Conservation (phyloP, 371 early-diverging fungal species). For the Mucor circinelloides region DNA sequence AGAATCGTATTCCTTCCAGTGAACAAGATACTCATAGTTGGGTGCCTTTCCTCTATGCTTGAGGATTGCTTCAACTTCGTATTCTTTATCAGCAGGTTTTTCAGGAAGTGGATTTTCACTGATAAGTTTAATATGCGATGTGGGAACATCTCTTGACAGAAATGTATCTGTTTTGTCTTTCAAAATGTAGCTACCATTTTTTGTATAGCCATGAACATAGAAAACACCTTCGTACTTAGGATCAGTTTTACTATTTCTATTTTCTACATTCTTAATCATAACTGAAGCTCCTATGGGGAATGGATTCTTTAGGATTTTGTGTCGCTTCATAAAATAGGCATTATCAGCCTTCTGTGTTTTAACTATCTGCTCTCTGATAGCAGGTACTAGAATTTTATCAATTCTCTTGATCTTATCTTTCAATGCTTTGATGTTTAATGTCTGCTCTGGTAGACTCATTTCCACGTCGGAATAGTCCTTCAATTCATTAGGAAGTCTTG, state of each 20-base stretch:
- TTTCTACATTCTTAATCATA: slow-evolving; percentile 4
- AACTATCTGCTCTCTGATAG: slow-evolving; percentile 2
- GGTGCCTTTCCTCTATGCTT: background rate
- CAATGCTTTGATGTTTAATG: background rate
- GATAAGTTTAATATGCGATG: too few relatives aligned
- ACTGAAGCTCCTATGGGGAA: background rate
- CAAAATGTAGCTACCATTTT: too few relatives aligned
- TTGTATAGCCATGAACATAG: background rate
- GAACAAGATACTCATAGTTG: background rate
- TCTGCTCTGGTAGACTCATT: background rate
- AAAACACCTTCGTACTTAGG: slow-evolving; percentile 1
- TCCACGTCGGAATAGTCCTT: background rate
- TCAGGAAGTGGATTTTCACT: too few relatives aligned
- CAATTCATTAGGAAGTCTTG: slow-evolving; percentile 2
- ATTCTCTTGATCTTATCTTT: background rate
- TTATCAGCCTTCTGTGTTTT: slow-evolving; percentile 1
- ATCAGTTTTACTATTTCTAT: background rate
- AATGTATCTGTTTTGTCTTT: too few relatives aligned
- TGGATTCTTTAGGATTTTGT: background rate
- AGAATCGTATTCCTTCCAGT: slow-evolving; percentile 1
- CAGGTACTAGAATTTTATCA: background rate
- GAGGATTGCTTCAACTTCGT: too few relatives aligned
- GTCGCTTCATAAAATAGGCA: slow-evolving; percentile 2
- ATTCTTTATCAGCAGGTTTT: too few relatives aligned
- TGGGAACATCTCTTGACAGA: too few relatives aligned